phyloP scores from a whole-genome alignment of 2,329 filamentous ascomycete genomes.

The Verticillium dahliae region DNA sequence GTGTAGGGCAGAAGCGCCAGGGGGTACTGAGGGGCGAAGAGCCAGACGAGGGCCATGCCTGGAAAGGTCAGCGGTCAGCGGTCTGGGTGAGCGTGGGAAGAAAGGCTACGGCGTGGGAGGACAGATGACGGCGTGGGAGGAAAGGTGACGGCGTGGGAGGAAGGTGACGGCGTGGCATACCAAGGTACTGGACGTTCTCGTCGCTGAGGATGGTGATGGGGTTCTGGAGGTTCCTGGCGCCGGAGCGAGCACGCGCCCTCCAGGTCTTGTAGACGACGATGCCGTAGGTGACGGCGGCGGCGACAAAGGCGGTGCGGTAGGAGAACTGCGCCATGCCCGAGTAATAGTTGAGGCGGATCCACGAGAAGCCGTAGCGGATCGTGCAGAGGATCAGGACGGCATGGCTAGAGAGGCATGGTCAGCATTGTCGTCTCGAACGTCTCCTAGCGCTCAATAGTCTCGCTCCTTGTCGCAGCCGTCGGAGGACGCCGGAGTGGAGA shows the following conservation, averaged over 20 bases:
- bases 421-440: not conserved
- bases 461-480: not conserved
- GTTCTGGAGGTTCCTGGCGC: conserved; percentile 54
- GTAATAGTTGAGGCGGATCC: conserved; percentile 83
- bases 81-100: too few species aligned
- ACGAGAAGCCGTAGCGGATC: conserved; percentile 76
- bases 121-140: too few species aligned
- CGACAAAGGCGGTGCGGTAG: conserved; percentile 85
- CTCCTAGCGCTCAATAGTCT: not conserved
- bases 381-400: conserved; percentile 78
- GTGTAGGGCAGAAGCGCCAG: conserved; percentile 89
- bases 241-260: conserved; percentile 73
- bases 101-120: too few species aligned
- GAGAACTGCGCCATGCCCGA: conserved; percentile 70
- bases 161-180: conserved; percentile 45
- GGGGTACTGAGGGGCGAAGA: conserved; percentile 81
- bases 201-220: conserved; percentile 66
- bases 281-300: conserved; percentile 87
- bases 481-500: not conserved
- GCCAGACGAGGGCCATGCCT: conserved; percentile 95
- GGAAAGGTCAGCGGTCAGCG: too few species aligned
- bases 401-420: conserved; percentile 51
- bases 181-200: conserved; percentile 96
- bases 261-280: conserved; percentile 99
- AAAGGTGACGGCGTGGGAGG: too few species aligned